phyloP scores from a whole-genome alignment of 169 alveolate genomes.

The Cryptosporidium ubiquitum region DNA sequence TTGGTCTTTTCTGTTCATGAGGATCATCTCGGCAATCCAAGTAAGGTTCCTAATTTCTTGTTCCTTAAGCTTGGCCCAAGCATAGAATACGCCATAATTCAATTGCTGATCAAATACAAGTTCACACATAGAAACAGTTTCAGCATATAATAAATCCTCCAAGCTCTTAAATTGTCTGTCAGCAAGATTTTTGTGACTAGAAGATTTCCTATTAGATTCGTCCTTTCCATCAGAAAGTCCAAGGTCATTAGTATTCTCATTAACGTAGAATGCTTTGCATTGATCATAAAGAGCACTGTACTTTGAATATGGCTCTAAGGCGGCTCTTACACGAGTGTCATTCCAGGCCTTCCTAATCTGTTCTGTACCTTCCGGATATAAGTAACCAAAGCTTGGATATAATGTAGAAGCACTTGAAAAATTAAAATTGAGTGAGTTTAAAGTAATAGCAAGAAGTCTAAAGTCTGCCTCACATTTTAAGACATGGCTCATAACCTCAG shows the following conservation, averaged over 20 bases:
- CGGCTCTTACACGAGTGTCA: constrained; percentile 89
- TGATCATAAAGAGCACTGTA: constrained; percentile 88
- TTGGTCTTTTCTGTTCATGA: constrained; percentile 86
- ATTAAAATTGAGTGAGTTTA: constrained; percentile 81
- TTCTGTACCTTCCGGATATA: constrained; percentile 92
- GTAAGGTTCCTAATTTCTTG: constrained; percentile 97
- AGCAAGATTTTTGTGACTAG: constrained; percentile 36
- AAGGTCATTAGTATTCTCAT: constrained; percentile 61
- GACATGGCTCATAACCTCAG: constrained; percentile 92
- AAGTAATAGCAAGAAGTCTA: constrained; percentile 84
- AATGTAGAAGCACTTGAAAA: constrained; percentile 87
- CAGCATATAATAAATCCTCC: constrained; percentile 96
- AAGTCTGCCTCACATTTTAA: constrained; percentile 89
- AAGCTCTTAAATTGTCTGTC: constrained; percentile 79
- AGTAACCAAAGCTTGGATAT: constrained; percentile 90
- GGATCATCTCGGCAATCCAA: constrained; percentile 97
- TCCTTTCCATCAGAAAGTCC: constrained; percentile 61
- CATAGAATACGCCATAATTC: constrained; percentile 96
- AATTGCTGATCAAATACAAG: constrained; percentile 96
- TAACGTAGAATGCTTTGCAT: constrained; percentile 83
- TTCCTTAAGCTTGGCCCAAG: constrained; percentile 97
- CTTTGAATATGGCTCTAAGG: constrained; percentile 88
- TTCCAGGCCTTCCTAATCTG: constrained; percentile 89
- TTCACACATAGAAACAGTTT: constrained; percentile 93
- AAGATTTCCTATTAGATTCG: constrained; percentile 3